phyloP scores from a whole-genome alignment of 352 stramenopile genomes.

The Aphanomyces euteiches region DNA sequence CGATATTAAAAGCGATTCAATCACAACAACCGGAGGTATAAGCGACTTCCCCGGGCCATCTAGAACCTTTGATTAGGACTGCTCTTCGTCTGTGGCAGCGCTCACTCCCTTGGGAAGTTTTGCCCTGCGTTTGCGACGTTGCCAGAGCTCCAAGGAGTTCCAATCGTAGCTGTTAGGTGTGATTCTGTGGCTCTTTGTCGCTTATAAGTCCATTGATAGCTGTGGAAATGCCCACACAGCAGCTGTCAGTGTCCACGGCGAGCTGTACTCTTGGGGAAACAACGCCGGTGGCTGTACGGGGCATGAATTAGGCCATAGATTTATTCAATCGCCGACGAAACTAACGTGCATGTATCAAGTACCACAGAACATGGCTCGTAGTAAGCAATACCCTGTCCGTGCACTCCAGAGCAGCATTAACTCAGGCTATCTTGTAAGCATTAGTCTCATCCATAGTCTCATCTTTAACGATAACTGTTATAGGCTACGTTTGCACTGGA shows the following conservation, averaged over 20 bases:
- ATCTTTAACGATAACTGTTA: not conserved
- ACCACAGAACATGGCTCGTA: conserved; percentile 50
- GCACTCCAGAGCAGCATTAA: conserved; percentile 66
- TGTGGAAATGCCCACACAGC: conserved; percentile 69
- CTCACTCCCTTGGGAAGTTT: conserved; percentile 58
- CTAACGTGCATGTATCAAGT: conserved; percentile 60
- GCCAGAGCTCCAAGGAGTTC: conserved; percentile 29
- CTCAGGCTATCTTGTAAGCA: conserved; percentile 37
- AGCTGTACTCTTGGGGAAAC: conserved; percentile 73
- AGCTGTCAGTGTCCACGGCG: conserved; percentile 52
- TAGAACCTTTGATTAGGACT: conserved; percentile 30
- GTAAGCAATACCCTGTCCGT: conserved; percentile 31
- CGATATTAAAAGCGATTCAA: conserved; percentile 24
- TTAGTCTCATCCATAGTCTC: not conserved
- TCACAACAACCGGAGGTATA: not conserved
- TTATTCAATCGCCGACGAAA: conserved; percentile 43
- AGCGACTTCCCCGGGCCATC: not conserved
- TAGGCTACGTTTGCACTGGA: conserved; percentile 46
- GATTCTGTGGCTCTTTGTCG: not conserved
- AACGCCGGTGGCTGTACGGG: conserved; percentile 65
- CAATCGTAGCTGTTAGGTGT: conserved; percentile 38
- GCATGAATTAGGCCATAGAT: conserved; percentile 39
- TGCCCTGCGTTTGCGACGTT: conserved; percentile 50
- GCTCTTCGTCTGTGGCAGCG: conserved; percentile 66
- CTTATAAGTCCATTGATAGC: conserved; percentile 28